Conservation (phyloP, 1,284 basidiomycete genomes). For the Boletellus deceptivus region DNA sequence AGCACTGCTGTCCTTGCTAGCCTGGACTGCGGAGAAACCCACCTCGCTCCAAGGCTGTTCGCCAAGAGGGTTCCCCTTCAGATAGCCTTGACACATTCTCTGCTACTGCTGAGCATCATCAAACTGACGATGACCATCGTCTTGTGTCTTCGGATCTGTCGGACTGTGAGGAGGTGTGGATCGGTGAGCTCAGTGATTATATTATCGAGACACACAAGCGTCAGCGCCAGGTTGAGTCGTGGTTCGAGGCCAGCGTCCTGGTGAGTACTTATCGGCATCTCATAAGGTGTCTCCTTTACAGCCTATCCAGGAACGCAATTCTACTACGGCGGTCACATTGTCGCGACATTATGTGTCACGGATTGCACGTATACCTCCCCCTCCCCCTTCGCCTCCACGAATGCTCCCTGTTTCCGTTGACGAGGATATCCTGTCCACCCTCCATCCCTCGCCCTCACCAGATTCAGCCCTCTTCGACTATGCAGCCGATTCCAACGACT, state of each 20-base stretch:
- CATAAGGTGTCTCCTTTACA: constrained; percentile 7
- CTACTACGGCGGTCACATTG: constrained; percentile 54
- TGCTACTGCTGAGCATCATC: constrained; percentile 34
- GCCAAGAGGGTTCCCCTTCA: constrained; percentile 36
- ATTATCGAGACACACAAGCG: constrained; percentile 68
- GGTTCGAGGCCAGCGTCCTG: constrained; percentile 62
- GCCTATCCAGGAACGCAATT: constrained; percentile 59
- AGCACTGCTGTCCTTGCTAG: constrained; percentile 21
- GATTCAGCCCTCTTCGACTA: constrained; percentile 32
- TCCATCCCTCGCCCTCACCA: constrained; percentile 36
- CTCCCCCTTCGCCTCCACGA: constrained; percentile 47
- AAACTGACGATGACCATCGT: constrained; percentile 47
- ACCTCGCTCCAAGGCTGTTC: constrained; percentile 40
- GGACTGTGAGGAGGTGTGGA: constrained; percentile 75
- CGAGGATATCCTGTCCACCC: constrained; percentile 40
- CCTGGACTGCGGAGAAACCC: constrained; percentile 41
- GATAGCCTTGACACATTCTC: constrained; percentile 36
- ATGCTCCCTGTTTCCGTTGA: constrained; percentile 33
- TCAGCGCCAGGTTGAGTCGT: constrained; percentile 64
- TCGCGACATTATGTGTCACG: constrained; percentile 64
- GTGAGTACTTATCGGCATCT: constrained; percentile 39
- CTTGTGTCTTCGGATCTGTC: constrained; percentile 71
- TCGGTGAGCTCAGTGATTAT: constrained; percentile 63
- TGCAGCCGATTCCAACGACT: constrained; percentile 25
- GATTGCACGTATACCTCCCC: constrained; percentile 59